Conservation (phyloP, 2,329 filamentous ascomycete genomes). For the Fusarium illudens region DNA sequence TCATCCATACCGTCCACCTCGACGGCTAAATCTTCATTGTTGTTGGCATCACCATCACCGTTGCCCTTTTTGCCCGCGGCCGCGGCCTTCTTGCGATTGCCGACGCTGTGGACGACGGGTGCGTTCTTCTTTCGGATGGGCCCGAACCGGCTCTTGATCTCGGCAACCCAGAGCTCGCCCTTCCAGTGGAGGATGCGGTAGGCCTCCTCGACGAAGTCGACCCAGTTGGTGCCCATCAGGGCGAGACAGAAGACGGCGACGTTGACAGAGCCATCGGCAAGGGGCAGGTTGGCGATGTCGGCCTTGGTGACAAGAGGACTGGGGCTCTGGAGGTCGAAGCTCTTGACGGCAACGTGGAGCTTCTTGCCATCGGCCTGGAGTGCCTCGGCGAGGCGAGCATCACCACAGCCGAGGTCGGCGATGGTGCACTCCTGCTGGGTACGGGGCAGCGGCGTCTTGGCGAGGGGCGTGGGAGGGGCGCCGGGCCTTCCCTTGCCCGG, state of each 20-base stretch:
- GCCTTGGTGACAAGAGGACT: constrained; percentile 82
- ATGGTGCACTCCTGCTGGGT: constrained; percentile 78
- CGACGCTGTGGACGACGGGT: constrained; percentile 74
- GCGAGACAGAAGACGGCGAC: constrained; percentile 95
- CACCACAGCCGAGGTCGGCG: constrained; percentile 92
- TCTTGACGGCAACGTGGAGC: constrained; percentile 78
- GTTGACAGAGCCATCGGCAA: constrained; percentile 79
- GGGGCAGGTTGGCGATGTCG: constrained; percentile 85
- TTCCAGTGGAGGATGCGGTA: constrained; percentile 91
- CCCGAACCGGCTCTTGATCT: constrained; percentile 91
- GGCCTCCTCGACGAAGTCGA: constrained; percentile 94
- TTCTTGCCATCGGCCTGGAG: constrained; percentile 71
- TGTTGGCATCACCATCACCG: constrained; percentile 58
- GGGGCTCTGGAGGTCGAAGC: constrained; percentile 86
- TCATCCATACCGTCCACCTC: constrained; percentile 75
- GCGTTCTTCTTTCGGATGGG: constrained; percentile 51
- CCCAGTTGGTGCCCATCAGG: constrained; percentile 99
- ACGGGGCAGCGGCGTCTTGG: constrained; percentile 69
- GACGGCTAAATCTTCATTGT: constrained; percentile 68
- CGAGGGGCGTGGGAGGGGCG: constrained; percentile 38
- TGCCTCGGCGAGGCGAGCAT: constrained; percentile 79
- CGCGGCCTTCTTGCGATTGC: constrained; percentile 66
- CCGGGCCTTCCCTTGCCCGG: constrained; percentile 44
- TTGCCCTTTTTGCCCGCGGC: constrained; percentile 58
- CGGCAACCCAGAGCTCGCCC: constrained; percentile 95